A percentile compares a stretch with the other conserved stretches of the same genome.
These are phyloP conservation scores for Candida silvicultrix DNA, from an alignment of 805 yeast genomes.

Conservation along the genomic window DNA sequence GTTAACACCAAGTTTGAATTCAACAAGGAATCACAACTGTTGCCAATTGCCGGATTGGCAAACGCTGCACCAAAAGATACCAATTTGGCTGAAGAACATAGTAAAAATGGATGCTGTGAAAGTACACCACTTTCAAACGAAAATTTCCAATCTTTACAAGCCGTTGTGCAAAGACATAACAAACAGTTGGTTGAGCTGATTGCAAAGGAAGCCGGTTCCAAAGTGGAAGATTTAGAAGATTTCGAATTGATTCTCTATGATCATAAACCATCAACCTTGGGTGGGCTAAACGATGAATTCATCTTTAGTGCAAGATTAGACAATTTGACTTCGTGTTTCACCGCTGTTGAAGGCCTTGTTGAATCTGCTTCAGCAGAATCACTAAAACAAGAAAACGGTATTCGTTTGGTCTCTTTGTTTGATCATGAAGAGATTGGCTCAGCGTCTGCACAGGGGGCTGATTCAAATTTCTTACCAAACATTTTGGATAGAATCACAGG, in stretches of 20 bases:
- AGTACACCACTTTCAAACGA: conserved; percentile 41
- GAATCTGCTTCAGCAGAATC: conserved; percentile 36
- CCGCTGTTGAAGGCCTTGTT: conserved; percentile 68
- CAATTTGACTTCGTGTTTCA: conserved; percentile 81
- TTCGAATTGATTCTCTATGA: conserved; percentile 85
- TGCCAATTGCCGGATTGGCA: conserved; percentile 76
- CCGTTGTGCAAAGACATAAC: conserved; percentile 71
- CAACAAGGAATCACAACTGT: conserved; percentile 79
- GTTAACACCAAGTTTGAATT: conserved; percentile 77
- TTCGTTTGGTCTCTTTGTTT: conserved; percentile 73
- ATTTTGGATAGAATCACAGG: conserved; percentile 62
- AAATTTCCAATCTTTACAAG: conserved; percentile 58
- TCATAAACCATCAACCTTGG: conserved; percentile 74
- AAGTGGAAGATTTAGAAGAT: conserved; percentile 64
- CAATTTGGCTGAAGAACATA: conserved; percentile 10
- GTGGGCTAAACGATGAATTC: conserved; percentile 88
- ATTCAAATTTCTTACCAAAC: conserved; percentile 83
- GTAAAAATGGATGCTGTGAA: conserved; percentile 37
- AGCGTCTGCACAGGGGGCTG: conserved; percentile 93
- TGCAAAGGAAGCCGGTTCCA: conserved; percentile 56
- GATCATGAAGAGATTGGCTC: conserved; percentile 98
- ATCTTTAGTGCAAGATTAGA: conserved; percentile 89
- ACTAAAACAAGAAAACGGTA: conserved; percentile 44
- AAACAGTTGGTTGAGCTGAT: conserved; percentile 60
- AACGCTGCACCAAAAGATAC: conserved; percentile 24